Conservation (phyloP, 139 green algal genomes). For the Chlamydomonas schloesseri region DNA sequence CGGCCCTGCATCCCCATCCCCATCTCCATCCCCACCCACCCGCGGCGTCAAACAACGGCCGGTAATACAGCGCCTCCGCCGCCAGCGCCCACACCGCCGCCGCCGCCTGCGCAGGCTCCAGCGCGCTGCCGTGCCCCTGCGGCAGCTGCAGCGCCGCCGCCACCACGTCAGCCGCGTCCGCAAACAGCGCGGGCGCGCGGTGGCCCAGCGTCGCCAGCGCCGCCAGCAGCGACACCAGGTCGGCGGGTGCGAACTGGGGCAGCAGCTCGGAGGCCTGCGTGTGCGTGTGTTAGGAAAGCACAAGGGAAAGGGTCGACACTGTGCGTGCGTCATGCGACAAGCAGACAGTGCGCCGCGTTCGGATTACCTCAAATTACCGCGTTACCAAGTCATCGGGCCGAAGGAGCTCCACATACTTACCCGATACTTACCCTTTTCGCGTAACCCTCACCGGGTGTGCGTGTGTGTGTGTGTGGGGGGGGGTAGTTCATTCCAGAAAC, state of each 20-base stretch:
- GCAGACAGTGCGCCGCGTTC: no score
- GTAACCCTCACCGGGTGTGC: no score
- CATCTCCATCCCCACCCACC: background rate
- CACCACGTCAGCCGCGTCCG: conserved; percentile 20
- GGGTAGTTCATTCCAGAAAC: no score
- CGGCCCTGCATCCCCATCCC: no score
- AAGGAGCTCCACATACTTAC: no score
- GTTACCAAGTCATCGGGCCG: no score
- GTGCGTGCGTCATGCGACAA: no score
- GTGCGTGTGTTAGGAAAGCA: background rate
- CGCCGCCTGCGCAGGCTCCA: background rate
- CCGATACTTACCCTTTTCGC: no score
- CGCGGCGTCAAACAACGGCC: conserved; percentile 16
- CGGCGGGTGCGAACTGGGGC: background rate
- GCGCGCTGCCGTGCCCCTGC: background rate
- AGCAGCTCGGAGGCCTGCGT: background rate
- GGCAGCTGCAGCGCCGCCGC: background rate
- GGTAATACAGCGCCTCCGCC: conserved; percentile 19
- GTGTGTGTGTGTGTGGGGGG: no score
- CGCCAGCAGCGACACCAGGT: conserved; percentile 19
- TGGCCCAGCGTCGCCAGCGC: conserved; percentile 15
- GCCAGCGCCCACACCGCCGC: conserved; percentile 26
- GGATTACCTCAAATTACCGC: no score
- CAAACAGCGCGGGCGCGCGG: conserved; percentile 3
- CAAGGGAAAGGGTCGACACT: background rate